phyloP scores from a whole-genome alignment of 192 early-diverging fungal species.

The Coemansia sp. region DNA sequence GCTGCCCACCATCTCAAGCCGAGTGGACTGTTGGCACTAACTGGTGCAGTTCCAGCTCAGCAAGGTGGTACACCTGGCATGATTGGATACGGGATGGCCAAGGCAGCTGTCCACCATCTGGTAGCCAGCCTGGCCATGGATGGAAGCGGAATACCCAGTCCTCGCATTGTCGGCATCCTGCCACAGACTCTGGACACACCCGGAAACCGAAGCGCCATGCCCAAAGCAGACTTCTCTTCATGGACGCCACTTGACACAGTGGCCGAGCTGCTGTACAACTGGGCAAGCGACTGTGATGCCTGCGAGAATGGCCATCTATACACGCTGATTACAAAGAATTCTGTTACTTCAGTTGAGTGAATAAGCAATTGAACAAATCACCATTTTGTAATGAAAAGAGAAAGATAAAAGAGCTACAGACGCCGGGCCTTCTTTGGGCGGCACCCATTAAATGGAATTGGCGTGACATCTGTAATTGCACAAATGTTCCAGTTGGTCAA shows the following conservation, averaged over 20 bases:
- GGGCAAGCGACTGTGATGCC: slow-evolving; percentile 16
- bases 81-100: slow-evolving; percentile 93
- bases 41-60: slow-evolving; percentile 72
- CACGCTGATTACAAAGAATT: slow-evolving; percentile 27
- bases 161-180: slow-evolving; percentile 68
- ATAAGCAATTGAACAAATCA: neutral
- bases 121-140: slow-evolving; percentile 67
- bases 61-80: slow-evolving; percentile 72
- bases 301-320: slow-evolving; percentile 42
- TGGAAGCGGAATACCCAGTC: slow-evolving; percentile 74
- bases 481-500: slow-evolving; percentile 73
- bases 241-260: slow-evolving; percentile 84
- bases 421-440: slow-evolving; percentile 85
- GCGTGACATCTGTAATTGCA: slow-evolving; percentile 85
- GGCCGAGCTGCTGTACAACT: slow-evolving; percentile 50
- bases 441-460: slow-evolving; percentile 87
- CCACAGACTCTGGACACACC: slow-evolving; percentile 87
- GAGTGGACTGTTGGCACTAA: slow-evolving; percentile 74
- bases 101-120: slow-evolving; percentile 91
- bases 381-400: neutral
- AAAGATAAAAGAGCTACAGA: slow-evolving; percentile 56
- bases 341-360: slow-evolving; percentile 23
- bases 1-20: slow-evolving; percentile 68
- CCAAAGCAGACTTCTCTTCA: slow-evolving; percentile 73
- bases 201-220: slow-evolving; percentile 85